Conservation (phyloP, 495 filamentous ascomycete genomes). For the Talaromyces wortmannii region DNA sequence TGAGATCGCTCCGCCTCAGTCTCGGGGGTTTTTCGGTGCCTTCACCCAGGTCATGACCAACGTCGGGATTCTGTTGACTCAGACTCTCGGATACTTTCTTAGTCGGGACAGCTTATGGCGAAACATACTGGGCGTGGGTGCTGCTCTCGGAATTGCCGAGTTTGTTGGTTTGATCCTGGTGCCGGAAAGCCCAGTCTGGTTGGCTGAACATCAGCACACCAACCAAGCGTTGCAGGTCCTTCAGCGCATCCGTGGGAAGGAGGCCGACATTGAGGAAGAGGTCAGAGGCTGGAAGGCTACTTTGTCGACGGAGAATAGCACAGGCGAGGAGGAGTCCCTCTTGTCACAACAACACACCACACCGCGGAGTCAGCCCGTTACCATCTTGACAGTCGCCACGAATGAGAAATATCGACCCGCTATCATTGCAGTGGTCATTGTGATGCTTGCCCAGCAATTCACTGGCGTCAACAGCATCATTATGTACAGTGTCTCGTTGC, state of each 20-base stretch:
- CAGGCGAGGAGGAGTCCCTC: constrained; percentile 40
- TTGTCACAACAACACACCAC: constrained; percentile 24
- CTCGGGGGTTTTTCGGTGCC: constrained; percentile 80
- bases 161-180: constrained; percentile 59
- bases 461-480: constrained; percentile 93
- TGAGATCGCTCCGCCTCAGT: constrained; percentile 73
- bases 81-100: constrained; percentile 79
- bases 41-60: constrained; percentile 94
- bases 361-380: constrained; percentile 39
- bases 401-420: constrained; percentile 66
- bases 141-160: constrained; percentile 59
- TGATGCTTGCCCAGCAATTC: constrained; percentile 92
- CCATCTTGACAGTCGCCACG: constrained; percentile 58
- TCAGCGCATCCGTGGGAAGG: constrained; percentile 64
- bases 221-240: constrained; percentile 57
- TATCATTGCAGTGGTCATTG: constrained; percentile 75
- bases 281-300: constrained; percentile 53
- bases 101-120: constrained; percentile 75
- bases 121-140: constrained; percentile 70
- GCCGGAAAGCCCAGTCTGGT: constrained; percentile 82
- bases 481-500: constrained; percentile 92
- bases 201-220: constrained; percentile 60
- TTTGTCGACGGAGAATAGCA: constrained; percentile 29
- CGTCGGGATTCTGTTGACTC: constrained; percentile 80
- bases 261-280: constrained; percentile 68